These are phyloP conservation scores for Metschnikowia amazonensis DNA, from an alignment of 805 yeast species.

Conservation along the genomic window DNA sequence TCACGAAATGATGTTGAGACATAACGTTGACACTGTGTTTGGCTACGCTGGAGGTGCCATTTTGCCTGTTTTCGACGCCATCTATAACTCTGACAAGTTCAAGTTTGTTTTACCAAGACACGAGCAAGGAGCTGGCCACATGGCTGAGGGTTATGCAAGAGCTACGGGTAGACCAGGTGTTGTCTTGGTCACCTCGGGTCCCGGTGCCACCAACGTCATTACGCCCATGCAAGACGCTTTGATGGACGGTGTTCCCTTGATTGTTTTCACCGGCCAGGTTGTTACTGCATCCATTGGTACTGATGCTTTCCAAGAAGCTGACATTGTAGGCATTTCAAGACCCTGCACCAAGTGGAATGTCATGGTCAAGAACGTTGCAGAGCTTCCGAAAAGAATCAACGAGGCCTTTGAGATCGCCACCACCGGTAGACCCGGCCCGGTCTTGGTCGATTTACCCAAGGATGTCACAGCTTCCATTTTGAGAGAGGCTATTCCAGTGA, in stretches of 20 bases:
- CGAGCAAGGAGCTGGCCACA: slow-evolving; percentile 99
- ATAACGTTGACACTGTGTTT: slow-evolving; percentile 90
- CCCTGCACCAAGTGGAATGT: slow-evolving; percentile 99
- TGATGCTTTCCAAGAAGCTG: slow-evolving; percentile 99
- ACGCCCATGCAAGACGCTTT: slow-evolving; percentile 99
- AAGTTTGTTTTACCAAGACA: slow-evolving; percentile 91
- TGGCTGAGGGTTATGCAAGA: slow-evolving; percentile 99
- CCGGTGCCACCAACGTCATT: slow-evolving; percentile 97
- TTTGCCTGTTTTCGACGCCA: slow-evolving; percentile 95
- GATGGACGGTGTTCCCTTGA: slow-evolving; percentile 95
- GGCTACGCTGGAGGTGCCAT: slow-evolving; percentile 99
- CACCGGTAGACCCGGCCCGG: slow-evolving; percentile 97
- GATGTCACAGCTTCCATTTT: slow-evolving; percentile 94
- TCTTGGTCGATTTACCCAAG: slow-evolving; percentile 94
- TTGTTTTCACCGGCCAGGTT: slow-evolving; percentile 96
- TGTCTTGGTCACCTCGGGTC: slow-evolving; percentile 97
- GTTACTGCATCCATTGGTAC: slow-evolving; percentile 95
- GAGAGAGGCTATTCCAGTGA: slow-evolving; percentile 78
- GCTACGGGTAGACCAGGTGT: slow-evolving; percentile 97
- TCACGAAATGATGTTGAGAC: slow-evolving; percentile 98
- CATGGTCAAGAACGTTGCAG: slow-evolving; percentile 93
- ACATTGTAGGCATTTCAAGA: slow-evolving; percentile 92
- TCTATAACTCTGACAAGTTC: slow-evolving; percentile 84
- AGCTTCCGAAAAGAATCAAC: slow-evolving; percentile 90
- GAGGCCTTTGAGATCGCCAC: slow-evolving; percentile 98